These are phyloP conservation scores for Ophiostoma populinum DNA, from an alignment of 2,329 filamentous ascomycete species.

Conservation along the genomic window DNA sequence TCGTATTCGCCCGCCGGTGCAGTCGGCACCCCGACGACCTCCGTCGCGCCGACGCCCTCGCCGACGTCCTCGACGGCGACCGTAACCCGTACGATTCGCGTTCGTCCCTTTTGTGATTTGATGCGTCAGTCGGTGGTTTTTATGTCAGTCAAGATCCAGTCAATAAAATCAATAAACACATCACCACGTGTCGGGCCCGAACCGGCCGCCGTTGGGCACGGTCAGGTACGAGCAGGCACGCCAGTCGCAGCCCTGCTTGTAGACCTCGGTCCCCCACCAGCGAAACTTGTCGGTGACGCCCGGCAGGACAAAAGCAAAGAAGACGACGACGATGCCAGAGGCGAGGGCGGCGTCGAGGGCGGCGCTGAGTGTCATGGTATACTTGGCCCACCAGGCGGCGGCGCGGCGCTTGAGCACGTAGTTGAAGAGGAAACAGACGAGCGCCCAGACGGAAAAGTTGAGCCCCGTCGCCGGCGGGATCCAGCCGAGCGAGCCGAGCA, in stretches of 20 bases:
- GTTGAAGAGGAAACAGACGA: slow-evolving; percentile 78
- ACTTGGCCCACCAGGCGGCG: slow-evolving; percentile 73
- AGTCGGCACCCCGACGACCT: too few relatives aligned
- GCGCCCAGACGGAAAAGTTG: slow-evolving; percentile 75
- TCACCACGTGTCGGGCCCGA: slow-evolving; percentile 47
- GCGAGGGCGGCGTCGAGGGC: slow-evolving; percentile 71
- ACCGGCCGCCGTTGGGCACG: slow-evolving; percentile 44
- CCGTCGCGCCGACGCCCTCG: too few relatives aligned
- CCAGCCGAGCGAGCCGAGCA: slow-evolving; percentile 71
- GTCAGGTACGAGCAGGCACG: slow-evolving; percentile 54
- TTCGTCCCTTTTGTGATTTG: background rate
- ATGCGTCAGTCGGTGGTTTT: background rate
- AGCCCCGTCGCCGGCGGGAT: slow-evolving; percentile 75
- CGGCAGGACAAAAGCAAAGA: slow-evolving; percentile 74
- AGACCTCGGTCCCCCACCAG: slow-evolving; percentile 83
- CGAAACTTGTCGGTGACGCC: slow-evolving; percentile 54
- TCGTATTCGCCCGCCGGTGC: too few relatives aligned
- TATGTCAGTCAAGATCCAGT: background rate
- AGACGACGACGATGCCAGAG: slow-evolving; percentile 67
- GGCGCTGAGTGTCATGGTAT: slow-evolving; percentile 75
- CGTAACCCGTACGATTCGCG: too few relatives aligned
- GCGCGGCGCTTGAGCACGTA: slow-evolving; percentile 52
- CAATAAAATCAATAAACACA: background rate
- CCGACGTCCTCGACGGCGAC: too few relatives aligned
- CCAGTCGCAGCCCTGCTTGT: slow-evolving; percentile 76